Base-by-base conservation (phyloP, 2,329 filamentous ascomycete genomes). In the Magnaporthales sp. region DNA sequence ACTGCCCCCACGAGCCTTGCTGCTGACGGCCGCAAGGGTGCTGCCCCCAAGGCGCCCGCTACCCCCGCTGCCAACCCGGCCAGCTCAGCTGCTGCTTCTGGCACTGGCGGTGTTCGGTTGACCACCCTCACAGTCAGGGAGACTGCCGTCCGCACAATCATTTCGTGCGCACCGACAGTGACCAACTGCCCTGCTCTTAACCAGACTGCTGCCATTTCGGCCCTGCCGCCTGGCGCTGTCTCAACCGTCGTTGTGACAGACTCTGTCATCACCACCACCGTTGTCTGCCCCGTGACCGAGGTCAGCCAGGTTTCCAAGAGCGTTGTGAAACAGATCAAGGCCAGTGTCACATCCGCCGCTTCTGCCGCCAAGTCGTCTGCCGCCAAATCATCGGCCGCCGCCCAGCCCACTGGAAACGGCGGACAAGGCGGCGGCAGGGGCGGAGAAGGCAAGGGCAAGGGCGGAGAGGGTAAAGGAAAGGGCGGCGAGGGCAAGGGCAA, bases 281-380 rank as follows among this genome's bases (percentile, higher is more conserved):
- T 77, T 61, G 71, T 80, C 67, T 80, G 79, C 77, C 79, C 80
- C 66, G 77, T 80, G 54, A 75, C 76, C 1, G 77, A 74, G 6
- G 77, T 76, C n/a, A 68, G 70, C 13, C 74, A 76, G 67, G 77
- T 79, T 73, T 74, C 77, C 27, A 78, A 77, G 8, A 75, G 76
- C 71, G 68, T 79, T 31, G 58, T 27, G n/a, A 38, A n/a, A 11
- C n/a, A 38, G 32, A 31, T 64, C n/a, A 22, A 29, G 62, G 11
- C 31, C 10, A 46, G 30, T 26, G 26, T 27, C 62, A 64, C 24
- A 9, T 27, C 77, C 38, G 70, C 71, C 29, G 68, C 77, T 9
- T 19, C 54, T 22, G 38, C 5, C 4, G 38, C 38, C 19, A 51
- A n/a, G n/a, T 38, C 32, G 32, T 38, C 32, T 38, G 32, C 32